Percentiles rank a stretch among this genome's conserved stretches.
Conservation (phyloP, 768 basidiomycete genomes). For the Phaffia tasmanica region DNA sequence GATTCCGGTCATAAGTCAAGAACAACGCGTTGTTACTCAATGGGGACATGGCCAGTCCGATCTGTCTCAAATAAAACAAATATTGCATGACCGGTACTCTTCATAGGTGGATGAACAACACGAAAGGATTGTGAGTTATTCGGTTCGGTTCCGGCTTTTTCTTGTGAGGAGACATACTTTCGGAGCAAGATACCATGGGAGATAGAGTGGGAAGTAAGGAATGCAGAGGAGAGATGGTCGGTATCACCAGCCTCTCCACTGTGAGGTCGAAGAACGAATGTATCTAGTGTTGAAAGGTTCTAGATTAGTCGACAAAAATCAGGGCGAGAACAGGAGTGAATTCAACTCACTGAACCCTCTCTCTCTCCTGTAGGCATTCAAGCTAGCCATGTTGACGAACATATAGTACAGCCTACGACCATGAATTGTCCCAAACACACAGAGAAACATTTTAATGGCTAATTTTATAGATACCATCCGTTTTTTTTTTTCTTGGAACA, state of each 20-base stretch:
- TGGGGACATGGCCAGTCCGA: slow-evolving; percentile 97
- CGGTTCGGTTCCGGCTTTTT: too few species aligned
- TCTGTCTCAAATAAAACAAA: slow-evolving; percentile 94
- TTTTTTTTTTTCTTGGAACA: background rate
- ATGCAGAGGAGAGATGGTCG: slow-evolving; percentile 91
- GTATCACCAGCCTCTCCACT: slow-evolving; percentile 97
- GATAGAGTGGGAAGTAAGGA: slow-evolving; percentile 92
- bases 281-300: slow-evolving; percentile 40
- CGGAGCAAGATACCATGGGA: slow-evolving; percentile 97
- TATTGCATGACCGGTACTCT: slow-evolving; percentile 86
- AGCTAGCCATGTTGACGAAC: slow-evolving; percentile 87
- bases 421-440: background rate
- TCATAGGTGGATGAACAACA: too few species aligned
- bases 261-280: slow-evolving; percentile 92
- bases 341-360: slow-evolving; percentile 16
- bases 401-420: slow-evolving; percentile 83
- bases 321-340: background rate
- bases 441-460: background rate
- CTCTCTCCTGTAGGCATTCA: slow-evolving; percentile 78
- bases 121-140: too few species aligned
- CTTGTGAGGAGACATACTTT: slow-evolving; percentile 43
- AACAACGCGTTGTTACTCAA: slow-evolving; percentile 96
- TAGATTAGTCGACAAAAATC: background rate
- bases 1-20: slow-evolving; percentile 91
- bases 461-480: background rate